phyloP scores from a whole-genome alignment of 2,329 filamentous ascomycete genomes.

The Aspergillus transmontanensis region DNA sequence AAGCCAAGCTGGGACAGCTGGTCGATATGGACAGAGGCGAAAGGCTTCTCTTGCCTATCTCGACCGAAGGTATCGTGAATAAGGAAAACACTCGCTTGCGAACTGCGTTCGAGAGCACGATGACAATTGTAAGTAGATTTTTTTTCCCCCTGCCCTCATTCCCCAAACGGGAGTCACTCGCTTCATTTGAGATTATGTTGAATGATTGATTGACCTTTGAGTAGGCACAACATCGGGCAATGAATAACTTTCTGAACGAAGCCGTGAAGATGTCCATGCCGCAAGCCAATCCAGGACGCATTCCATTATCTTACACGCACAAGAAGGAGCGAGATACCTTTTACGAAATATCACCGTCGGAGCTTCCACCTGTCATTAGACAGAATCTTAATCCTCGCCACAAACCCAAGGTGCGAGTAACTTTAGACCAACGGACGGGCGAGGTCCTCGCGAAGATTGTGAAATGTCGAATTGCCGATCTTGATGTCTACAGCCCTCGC shows the following conservation, averaged over 20 bases:
- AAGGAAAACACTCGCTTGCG: slow-evolving; percentile 55
- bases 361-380: slow-evolving; percentile 66
- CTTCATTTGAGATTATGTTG: background rate
- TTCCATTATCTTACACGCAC: slow-evolving; percentile 73
- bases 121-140: slow-evolving; percentile 72
- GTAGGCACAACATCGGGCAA: slow-evolving; percentile 75
- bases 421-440: slow-evolving; percentile 71
- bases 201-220: slow-evolving; percentile 18
- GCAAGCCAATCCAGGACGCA: slow-evolving; percentile 38
- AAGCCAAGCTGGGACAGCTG: slow-evolving; percentile 87
- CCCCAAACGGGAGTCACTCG: background rate
- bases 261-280: slow-evolving; percentile 56
- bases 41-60: slow-evolving; percentile 67
- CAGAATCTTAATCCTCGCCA: slow-evolving; percentile 62
- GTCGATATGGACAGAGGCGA: slow-evolving; percentile 72
- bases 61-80: slow-evolving; percentile 70
- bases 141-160: background rate
- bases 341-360: slow-evolving; percentile 68
- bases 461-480: slow-evolving; percentile 83
- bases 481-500: slow-evolving; percentile 81
- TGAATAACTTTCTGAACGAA: slow-evolving; percentile 86
- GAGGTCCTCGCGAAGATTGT: slow-evolving; percentile 80
- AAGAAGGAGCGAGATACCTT: slow-evolving; percentile 82
- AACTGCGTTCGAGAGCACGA: slow-evolving; percentile 78
- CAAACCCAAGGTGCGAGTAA: slow-evolving; percentile 70